These are phyloP conservation scores for Boletellus sp. DNA, from an alignment of 768 basidiomycete species.

Conservation along the genomic window DNA sequence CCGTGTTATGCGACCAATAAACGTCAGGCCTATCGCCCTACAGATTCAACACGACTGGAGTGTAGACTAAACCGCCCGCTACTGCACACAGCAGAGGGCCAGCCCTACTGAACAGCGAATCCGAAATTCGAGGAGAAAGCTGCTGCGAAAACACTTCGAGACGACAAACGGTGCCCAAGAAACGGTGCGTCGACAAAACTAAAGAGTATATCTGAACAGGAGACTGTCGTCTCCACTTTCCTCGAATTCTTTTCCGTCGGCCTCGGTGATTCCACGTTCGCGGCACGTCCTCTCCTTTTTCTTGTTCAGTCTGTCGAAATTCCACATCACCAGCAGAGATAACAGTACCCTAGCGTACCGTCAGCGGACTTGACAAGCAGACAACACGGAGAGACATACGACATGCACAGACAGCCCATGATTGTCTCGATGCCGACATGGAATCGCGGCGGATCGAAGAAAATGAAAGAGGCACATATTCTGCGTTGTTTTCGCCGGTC, in stretches of 20 bases:
- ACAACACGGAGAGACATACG: constrained; percentile 15
- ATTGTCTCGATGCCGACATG: constrained; percentile 31
- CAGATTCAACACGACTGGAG: too few species aligned
- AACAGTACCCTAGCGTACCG: constrained; percentile 34
- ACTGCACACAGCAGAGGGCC: too few species aligned
- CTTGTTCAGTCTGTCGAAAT: constrained; percentile 45
- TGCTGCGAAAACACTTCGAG: neutral
- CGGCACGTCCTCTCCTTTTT: constrained; percentile 41
- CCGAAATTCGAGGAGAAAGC: too few species aligned
- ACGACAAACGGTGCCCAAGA: neutral
- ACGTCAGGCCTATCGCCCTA: too few species aligned
- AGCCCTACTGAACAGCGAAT: too few species aligned
- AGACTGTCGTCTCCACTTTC: constrained; percentile 52
- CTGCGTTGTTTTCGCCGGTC: constrained; percentile 15
- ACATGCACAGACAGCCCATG: constrained; percentile 25
- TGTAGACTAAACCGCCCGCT: too few species aligned
- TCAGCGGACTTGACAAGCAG: constrained; percentile 25
- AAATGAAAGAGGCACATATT: constrained; percentile 40
- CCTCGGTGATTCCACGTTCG: constrained; percentile 40
- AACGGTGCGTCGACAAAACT: neutral
- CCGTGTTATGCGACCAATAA: too few species aligned
- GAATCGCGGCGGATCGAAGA: constrained; percentile 36
- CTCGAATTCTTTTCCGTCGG: constrained; percentile 36
- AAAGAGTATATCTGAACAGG: constrained; percentile 43
- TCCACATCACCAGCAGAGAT: constrained; percentile 41